Base-by-base conservation (phyloP, 1,284 basidiomycete species). In the Pisolithus thermaeus region DNA sequence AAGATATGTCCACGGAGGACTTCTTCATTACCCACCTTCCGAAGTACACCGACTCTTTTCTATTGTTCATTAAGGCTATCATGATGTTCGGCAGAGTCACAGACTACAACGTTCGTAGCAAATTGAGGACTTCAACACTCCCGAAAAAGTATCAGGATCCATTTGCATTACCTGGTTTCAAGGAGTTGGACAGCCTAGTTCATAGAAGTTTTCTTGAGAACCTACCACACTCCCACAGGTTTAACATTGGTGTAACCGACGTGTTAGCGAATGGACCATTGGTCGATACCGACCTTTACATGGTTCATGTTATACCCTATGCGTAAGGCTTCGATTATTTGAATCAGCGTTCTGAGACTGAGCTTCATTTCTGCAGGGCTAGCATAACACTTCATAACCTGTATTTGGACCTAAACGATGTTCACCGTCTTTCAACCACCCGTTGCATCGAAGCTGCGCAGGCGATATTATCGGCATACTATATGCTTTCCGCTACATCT, bases 81-180 rank as follows among this genome's bases (percentile, higher is more conserved):
- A 89, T 91, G 85, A 67, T 91, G 20, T 91, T 91, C 62, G 89
- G 88, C 37, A 78, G 76, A 43, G 87, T 91, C 18, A 91, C 88
- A 1, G 89, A 91, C 65, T 88, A 82, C 66, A 88, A 85, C 59
- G 86, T 89, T 23, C 80, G 87, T 25, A 78, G 80, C 41, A 84
- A 81, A 60, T 69, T 89, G 32, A 80, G 81, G 28, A 75, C 78
- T 9, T 73, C 75, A 23, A 77, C 76, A 16, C 75, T 78, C 1
- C 80, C 80, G 12, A 81, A 75, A 67, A 84, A 81, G 59, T 78
- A 74, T 50, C 81, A 86, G 60, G 82, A 87, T 58, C 87, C 87
- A 1, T 86, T 83, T 62, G 70, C 70, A 41, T 61, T 83, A 8
- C 73, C 76, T 0, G 83, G 81, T 7, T 91, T 91, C 61, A 70